Conservation (phyloP, 768 basidiomycete species). For the Pulveroboletus sp. region DNA sequence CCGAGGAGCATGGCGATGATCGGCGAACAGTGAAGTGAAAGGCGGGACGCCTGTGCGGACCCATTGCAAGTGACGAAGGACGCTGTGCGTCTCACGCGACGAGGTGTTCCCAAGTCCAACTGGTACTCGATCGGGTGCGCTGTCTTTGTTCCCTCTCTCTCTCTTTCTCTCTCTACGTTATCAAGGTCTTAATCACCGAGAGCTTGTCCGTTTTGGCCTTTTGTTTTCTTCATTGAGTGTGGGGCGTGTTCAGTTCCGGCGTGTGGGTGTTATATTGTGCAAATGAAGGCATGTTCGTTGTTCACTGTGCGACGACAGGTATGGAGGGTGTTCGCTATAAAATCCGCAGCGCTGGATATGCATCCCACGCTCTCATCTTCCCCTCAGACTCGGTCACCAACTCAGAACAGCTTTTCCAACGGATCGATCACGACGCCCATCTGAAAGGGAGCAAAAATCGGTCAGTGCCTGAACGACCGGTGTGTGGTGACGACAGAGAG, state of each 20-base stretch:
- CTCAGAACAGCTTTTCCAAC: conserved; percentile 45
- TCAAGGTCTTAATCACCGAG: conserved; percentile 19
- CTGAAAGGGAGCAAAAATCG: conserved; percentile 30
- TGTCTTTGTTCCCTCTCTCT: no score
- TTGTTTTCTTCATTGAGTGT: not conserved
- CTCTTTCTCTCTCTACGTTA: not conserved
- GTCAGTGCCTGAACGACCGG: not conserved
- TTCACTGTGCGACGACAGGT: not conserved
- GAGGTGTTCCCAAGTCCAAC: no score
- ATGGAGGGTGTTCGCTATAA: no score
- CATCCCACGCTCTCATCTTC: not conserved
- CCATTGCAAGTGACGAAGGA: not conserved
- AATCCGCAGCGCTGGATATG: no score
- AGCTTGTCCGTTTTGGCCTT: not conserved
- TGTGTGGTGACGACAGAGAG: not conserved
- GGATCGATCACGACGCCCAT: conserved; percentile 71
- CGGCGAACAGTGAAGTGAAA: not conserved
- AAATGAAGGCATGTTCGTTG: not conserved
- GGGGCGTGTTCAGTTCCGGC: not conserved
- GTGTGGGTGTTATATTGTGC: not conserved
- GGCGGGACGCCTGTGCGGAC: no score
- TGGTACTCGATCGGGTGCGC: not conserved
- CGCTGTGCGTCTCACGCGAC: not conserved
- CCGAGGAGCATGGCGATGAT: conserved; percentile 1
- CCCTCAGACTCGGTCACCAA: not conserved